Evolutionary conservation across 2,329 filamentous ascomycete genomes (phyloP).

Genomic region (Colletotrichum cordylinicola): DNA sequence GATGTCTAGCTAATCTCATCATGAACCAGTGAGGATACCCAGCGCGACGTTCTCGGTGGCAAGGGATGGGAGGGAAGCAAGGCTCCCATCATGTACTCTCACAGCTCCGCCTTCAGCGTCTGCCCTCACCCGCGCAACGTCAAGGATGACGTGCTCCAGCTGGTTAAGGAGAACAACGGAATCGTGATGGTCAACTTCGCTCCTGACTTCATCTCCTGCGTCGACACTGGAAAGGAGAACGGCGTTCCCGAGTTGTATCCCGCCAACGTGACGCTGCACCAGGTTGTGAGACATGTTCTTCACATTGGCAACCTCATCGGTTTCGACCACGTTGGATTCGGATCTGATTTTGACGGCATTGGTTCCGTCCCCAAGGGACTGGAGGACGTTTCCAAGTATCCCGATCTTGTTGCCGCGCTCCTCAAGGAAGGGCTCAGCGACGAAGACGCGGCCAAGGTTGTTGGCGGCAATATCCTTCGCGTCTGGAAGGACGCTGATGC

Average conservation of each 20-base stretch:
- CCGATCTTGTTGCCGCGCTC: conserved; percentile 77
- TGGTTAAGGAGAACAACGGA: conserved; percentile 76
- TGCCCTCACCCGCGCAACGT: conserved; percentile 93
- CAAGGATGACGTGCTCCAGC: conserved; percentile 78
- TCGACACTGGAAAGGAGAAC: conserved; percentile 59
- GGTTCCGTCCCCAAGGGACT: conserved; percentile 70
- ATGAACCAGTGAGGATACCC: conserved; percentile 71
- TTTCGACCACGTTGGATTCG: conserved; percentile 86
- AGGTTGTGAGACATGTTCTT: conserved; percentile 81
- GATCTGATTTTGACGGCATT: conserved; percentile 90
- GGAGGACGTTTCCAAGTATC: conserved; percentile 86
- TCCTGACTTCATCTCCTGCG: conserved; percentile 83
- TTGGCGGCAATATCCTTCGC: conserved; percentile 80
- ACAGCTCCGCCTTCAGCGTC: conserved; percentile 80
- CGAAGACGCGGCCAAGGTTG: conserved; percentile 74
- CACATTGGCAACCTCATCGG: conserved; percentile 86
- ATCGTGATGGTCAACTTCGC: conserved; percentile 93
- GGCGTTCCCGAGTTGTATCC: conserved; percentile 74
- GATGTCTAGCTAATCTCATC: not conserved
- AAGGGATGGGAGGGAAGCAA: conserved; percentile 72
- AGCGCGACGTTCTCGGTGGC: conserved; percentile 79
- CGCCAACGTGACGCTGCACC: conserved; percentile 73
- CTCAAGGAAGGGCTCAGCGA: conserved; percentile 77
- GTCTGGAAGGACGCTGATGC: conserved; percentile 83
- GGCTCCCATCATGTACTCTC: conserved; percentile 88